These are phyloP conservation scores for Phytophthora podocarpi DNA, from an alignment of 352 stramenopile species.

Conservation along the genomic window DNA sequence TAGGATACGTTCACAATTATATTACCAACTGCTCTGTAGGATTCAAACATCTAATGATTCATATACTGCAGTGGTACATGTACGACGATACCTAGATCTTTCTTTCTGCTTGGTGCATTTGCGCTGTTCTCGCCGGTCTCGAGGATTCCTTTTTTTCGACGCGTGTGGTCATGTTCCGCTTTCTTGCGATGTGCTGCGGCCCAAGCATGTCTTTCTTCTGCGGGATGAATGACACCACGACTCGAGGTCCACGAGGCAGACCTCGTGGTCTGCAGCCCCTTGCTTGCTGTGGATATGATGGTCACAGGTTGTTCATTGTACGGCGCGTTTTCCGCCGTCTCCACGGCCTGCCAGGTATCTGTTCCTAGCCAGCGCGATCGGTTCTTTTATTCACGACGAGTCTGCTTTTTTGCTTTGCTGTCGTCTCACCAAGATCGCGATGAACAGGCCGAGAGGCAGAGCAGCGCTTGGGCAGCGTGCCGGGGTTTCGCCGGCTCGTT, in stretches of 20 bases:
- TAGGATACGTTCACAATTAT: constrained; percentile 9
- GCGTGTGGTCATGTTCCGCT: constrained; percentile 1
- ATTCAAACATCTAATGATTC: no score
- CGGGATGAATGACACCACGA: constrained; percentile 2
- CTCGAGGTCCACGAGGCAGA: no score
- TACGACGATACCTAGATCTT: no score
- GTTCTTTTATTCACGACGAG: constrained; percentile 24
- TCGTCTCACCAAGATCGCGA: constrained; percentile 34
- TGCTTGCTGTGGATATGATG: constrained; percentile 6
- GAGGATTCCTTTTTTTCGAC: constrained; percentile 17
- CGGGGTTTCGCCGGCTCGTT: constrained; percentile 17
- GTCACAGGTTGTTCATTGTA: background rate
- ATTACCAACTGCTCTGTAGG: no score
- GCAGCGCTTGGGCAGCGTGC: constrained; percentile 11
- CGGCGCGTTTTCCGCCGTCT: constrained; percentile 11
- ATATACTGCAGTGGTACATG: no score
- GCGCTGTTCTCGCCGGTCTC: background rate
- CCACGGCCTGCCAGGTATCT: constrained; percentile 12
- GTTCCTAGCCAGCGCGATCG: constrained; percentile 22
- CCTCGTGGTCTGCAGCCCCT: no score
- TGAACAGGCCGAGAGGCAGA: constrained; percentile 19
- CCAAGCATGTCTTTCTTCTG: constrained; percentile 7
- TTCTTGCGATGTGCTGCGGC: constrained; percentile 16
- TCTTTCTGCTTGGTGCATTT: constrained; percentile 6
- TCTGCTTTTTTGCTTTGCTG: constrained; percentile 4